Evolutionary conservation across 352 stramenopile genomes (phyloP).

Genomic region (Phytopythium delawarense): DNA sequence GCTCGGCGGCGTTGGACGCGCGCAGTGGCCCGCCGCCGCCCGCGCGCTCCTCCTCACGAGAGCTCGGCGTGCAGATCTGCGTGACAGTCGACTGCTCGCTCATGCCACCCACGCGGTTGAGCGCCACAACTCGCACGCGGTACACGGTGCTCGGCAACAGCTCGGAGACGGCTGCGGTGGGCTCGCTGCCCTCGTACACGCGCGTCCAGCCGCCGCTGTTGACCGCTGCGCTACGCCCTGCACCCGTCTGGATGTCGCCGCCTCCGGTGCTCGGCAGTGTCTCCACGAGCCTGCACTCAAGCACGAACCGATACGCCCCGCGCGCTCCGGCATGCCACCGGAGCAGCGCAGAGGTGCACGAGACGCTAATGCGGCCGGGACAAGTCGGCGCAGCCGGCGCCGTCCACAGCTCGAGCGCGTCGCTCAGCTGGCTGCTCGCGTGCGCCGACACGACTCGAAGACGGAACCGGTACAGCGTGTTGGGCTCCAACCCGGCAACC

Average conservation of each 20-base stretch:
- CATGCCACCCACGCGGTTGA: slow-evolving; percentile 56
- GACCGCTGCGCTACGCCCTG: neutral
- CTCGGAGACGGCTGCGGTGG: slow-evolving; percentile 50
- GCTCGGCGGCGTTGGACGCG: slow-evolving; percentile 32
- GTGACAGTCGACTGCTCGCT: slow-evolving; percentile 77
- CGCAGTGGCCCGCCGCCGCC: neutral
- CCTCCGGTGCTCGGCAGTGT: slow-evolving; percentile 23
- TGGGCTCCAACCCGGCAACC: slow-evolving; percentile 71
- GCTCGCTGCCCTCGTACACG: slow-evolving; percentile 80
- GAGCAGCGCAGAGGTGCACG: slow-evolving; percentile 47
- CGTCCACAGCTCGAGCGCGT: slow-evolving; percentile 69
- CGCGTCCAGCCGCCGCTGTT: slow-evolving; percentile 49
- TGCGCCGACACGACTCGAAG: slow-evolving; percentile 75
- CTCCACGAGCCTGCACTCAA: slow-evolving; percentile 79
- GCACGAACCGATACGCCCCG: slow-evolving; percentile 60
- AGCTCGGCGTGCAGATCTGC: slow-evolving; percentile 74
- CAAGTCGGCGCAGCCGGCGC: slow-evolving; percentile 50
- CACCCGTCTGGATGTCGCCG: neutral
- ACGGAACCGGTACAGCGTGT: slow-evolving; percentile 83
- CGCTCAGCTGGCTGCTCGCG: slow-evolving; percentile 70
- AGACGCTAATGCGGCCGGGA: slow-evolving; percentile 49
- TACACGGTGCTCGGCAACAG: slow-evolving; percentile 82
- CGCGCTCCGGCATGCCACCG: slow-evolving; percentile 80
- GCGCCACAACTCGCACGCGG: slow-evolving; percentile 73
- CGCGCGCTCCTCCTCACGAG: slow-evolving; percentile 53